Conservation (phyloP, 257 asterid genomes). For the Cruciata laevipes region DNA sequence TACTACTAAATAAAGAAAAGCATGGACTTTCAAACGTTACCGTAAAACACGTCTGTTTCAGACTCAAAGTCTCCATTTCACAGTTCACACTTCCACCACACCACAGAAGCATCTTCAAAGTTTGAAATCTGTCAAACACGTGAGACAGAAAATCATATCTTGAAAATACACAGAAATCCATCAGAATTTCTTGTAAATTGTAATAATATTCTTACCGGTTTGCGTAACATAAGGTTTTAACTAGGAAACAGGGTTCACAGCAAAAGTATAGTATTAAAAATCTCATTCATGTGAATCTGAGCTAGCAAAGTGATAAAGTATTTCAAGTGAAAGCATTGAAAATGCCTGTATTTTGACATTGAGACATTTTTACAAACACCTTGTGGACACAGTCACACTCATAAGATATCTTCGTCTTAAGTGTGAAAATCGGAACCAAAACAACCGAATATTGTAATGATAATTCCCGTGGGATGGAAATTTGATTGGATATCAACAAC, state of each 20-base stretch:
- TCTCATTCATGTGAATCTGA: too few species aligned
- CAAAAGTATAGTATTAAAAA: background rate
- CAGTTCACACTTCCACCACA: background rate
- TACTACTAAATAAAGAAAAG: background rate
- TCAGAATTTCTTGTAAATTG: too few species aligned
- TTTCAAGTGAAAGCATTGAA: background rate
- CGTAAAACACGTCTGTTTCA: background rate
- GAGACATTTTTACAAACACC: background rate
- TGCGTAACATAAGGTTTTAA: too few species aligned
- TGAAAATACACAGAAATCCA: background rate
- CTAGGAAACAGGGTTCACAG: too few species aligned
- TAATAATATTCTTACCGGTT: too few species aligned
- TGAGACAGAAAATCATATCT: background rate
- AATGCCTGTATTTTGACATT: too few species aligned
- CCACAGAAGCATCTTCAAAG: background rate
- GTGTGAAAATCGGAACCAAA: background rate
- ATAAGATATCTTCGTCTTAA: background rate
- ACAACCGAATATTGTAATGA: background rate
- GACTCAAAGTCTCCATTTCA: too few species aligned
- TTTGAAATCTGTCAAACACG: background rate
- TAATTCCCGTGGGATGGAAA: background rate
- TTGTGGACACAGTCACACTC: background rate
- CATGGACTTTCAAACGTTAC: background rate
- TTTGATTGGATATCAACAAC: too few species aligned
- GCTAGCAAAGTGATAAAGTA: background rate